Evolutionary conservation across 495 filamentous ascomycete genomes (phyloP), one percentile per base, ranked within the genome.

Genomic region (Penicillium ochrochloron): DNA sequence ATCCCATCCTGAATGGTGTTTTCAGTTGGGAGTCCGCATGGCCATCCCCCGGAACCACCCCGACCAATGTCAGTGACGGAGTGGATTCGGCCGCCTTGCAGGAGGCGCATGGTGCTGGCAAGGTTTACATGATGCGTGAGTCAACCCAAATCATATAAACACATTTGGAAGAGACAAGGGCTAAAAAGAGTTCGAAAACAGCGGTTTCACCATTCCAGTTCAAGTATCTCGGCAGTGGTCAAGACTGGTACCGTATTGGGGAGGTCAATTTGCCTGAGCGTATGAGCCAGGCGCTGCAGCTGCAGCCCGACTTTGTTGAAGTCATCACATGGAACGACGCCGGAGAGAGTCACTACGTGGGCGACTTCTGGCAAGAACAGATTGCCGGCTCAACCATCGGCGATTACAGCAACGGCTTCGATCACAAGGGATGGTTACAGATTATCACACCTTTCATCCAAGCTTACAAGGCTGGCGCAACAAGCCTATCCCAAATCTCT

Each of bases 161-260:
- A 41, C 37, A 41, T 17, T 15, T 17, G 15, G 12, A 41, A 17
- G 15, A 41, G 11, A 17, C 12, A 5, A 17, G 2, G 15, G 37
- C 37, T 41, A 41, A 41, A 5, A 41, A 17, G 10, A 35, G 37
- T 41, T 41, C 37, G 15, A 41, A 44, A 19, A 44, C 17, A 44
- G 41, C 41, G 3, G 4, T 44, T 7, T 44, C 41, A 5, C n/a
- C 41, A 19, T 44, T 19, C 8, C 41, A 44, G 41, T 44, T 44
- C 41, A 44, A 44, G n/a, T 44, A 44, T 19, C 41, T 44, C 41
- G 41, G 41, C 3, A 44, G 15, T 44, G 41, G 41, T 19, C 41
- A 44, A 44, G 41, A 44, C 41, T 44, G 41, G 41, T 44, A 44
- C 41, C 41, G 41, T 7, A 44, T 44, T 19, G 41, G 41, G n/a